Evolutionary conservation across 2,329 filamentous ascomycete genomes (phyloP), one percentile per base, ranked within the genome.

Genomic region (Calonectria hongkongensis): DNA sequence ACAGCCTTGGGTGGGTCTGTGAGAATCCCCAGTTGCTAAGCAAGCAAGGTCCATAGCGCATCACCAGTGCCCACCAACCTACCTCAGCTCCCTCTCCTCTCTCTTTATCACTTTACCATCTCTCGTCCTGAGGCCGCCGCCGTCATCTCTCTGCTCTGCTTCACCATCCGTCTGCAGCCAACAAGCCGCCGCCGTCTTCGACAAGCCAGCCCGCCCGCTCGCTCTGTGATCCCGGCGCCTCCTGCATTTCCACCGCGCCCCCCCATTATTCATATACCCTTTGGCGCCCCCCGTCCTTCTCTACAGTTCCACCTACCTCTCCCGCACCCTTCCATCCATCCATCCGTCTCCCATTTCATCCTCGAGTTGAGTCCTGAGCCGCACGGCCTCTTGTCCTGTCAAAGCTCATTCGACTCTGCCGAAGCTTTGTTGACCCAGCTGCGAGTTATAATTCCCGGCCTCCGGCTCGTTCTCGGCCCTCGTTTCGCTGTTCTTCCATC

Each of bases 1-100:
- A 81, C 82, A 83, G 82, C 78, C 77, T 76, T 66, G 75, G 69
- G 70, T 71, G 76, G 81, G 78, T 78, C 81, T 78, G 79, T 79
- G 69, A 70, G 65, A 43, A 27, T 25, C 60, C 60, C 60, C 39
- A 47, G 33, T 81, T 81, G 78, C 79, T 80, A 80, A 81, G 79
- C 79, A 77, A 58, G 73, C 73, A 47, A 30, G 41, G 25, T n/a
- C 43, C 47, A 51, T 69, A 67, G 58, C 58, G 58, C 58, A 54
- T 54, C 28, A 33, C 50, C 48, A 54, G 28, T 27, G 50, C 50
- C 50, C 71, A 70, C 50, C 71, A 70, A 70, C 72, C 56, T n/a
- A 48, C 74, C 66, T 76, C 70, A 73, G 68, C 71, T 66, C 71
- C 60, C 21, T 21, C 21, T 69, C 51, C 25, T 47, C 39, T 50